Evolutionary conservation across 2,329 filamentous ascomycete species (phyloP), one percentile per base, ranked within the genome.

Genomic region (Domatiomyces globalis): DNA sequence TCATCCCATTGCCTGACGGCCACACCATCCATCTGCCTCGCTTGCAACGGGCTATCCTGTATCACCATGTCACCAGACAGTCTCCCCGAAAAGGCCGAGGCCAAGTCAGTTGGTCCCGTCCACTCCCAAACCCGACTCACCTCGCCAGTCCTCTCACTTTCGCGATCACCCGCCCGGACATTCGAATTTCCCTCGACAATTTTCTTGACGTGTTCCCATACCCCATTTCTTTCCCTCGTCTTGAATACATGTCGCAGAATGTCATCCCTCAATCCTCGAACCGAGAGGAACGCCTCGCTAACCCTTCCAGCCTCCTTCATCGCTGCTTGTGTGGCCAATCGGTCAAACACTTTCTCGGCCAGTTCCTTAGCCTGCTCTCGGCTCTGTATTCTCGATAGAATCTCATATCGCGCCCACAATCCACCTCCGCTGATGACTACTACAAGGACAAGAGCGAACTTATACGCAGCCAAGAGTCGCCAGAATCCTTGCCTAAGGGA

Each of bases 111-210:
- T 65, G 48, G 78, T 5, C 81, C 81, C 58, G 82, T 77, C 81
- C 81, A 84, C 61, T 83, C 80, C 81, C 81, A 84, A 50, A 79
- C 76, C 46, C 79, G 73, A 46, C 78, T 75, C 48, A 82, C 76
- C 67, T 76, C 65, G 58, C 76, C 70, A 27, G 68, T 71, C 67
- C 73, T 72, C 39, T 65, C 70, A 59, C 68, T 68, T 63, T 80
- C 79, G 68, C 76, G 84, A 71, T 72, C 88, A 70, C 76, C 89
- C 68, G 69, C 86, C 43, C 92, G 78, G 15, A 98, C 84, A 63
- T 98, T 98, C 54, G 86, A 85, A 66, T 98, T 98, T 67, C 83
- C 82, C 68, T 98, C 92, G 0, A 98, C 89, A 49, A 96, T 84
- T 49, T 75, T 79, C 59, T 81, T 78, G 18, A 98, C 92, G 48